Evolutionary conservation across 768 basidiomycete species (phyloP).

Genomic region (Rhizopogon roseolus): DNA sequence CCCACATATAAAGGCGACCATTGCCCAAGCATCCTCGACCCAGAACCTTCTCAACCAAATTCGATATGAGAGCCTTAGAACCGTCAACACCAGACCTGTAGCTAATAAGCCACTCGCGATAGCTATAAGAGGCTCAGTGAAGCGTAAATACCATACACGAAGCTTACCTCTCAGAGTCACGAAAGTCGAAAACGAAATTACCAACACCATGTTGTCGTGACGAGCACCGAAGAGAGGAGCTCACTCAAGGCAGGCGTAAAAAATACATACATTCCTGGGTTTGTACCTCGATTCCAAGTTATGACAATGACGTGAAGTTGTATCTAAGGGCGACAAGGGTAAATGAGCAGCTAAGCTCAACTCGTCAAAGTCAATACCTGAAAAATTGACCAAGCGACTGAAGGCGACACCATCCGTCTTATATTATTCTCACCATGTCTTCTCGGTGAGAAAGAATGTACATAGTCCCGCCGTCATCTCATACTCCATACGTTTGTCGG

Average conservation of each 20-base stretch:
- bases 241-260: neutral
- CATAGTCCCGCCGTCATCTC: no score
- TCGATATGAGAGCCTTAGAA: constrained; percentile 18
- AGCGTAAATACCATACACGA: neutral
- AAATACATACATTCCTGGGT: neutral
- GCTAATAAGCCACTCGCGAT: constrained; percentile 2
- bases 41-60: constrained; percentile 14
- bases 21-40: constrained; percentile 18
- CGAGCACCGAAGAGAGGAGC: neutral
- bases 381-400: no score
- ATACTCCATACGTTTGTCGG: no score
- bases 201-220: neutral
- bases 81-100: constrained; percentile 6
- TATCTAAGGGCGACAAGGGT: no score
- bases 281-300: neutral
- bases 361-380: no score
- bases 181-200: neutral
- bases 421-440: no score
- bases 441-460: no score
- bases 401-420: no score
- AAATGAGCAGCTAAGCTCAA: no score
- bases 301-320: neutral
- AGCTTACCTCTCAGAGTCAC: neutral
- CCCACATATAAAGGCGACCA: constrained; percentile 11
- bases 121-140: constrained; percentile 1